These are phyloP conservation scores for Venturia effusa DNA, from an alignment of 2,329 filamentous ascomycete species.

Conservation along the genomic window DNA sequence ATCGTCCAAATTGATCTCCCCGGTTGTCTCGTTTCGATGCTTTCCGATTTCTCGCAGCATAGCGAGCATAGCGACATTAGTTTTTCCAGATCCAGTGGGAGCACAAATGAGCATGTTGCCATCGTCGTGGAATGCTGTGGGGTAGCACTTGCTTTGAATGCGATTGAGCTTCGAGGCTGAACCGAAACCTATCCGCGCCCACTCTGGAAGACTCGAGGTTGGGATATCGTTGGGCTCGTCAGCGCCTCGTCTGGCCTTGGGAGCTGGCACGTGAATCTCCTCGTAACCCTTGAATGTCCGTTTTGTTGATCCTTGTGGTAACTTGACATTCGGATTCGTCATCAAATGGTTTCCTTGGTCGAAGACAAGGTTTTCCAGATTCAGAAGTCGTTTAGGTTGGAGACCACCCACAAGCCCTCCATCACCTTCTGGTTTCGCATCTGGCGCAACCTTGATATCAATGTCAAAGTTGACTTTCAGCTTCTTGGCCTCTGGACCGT, in stretches of 20 bases:
- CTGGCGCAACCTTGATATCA: constrained; percentile 49
- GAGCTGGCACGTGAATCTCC: constrained; percentile 91
- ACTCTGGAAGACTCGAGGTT: constrained; percentile 80
- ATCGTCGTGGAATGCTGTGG: constrained; percentile 82
- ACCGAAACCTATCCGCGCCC: constrained; percentile 80
- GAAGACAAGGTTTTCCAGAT: constrained; percentile 91
- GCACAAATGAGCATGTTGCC: constrained; percentile 98
- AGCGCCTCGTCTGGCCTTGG: constrained; percentile 75
- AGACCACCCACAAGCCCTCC: constrained; percentile 69
- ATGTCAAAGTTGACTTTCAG: constrained; percentile 81
- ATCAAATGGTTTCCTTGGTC: constrained; percentile 98
- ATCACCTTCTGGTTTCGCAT: constrained; percentile 47
- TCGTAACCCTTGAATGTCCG: constrained; percentile 96
- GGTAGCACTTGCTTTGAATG: constrained; percentile 89
- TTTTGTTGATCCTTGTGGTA: constrained; percentile 92
- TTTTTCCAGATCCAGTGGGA: constrained; percentile 94
- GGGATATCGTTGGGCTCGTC: constrained; percentile 67
- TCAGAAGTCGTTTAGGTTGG: constrained; percentile 77
- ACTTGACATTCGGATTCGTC: constrained; percentile 93
- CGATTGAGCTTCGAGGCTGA: constrained; percentile 81
- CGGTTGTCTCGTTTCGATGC: constrained; percentile 75
- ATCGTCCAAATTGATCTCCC: constrained; percentile 88
- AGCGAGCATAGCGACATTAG: constrained; percentile 94
- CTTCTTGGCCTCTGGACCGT: constrained; percentile 33
- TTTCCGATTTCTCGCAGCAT: constrained; percentile 96